These are phyloP conservation scores for Candida nitratophila DNA, from an alignment of 805 yeast genomes.

Conservation along the genomic window DNA sequence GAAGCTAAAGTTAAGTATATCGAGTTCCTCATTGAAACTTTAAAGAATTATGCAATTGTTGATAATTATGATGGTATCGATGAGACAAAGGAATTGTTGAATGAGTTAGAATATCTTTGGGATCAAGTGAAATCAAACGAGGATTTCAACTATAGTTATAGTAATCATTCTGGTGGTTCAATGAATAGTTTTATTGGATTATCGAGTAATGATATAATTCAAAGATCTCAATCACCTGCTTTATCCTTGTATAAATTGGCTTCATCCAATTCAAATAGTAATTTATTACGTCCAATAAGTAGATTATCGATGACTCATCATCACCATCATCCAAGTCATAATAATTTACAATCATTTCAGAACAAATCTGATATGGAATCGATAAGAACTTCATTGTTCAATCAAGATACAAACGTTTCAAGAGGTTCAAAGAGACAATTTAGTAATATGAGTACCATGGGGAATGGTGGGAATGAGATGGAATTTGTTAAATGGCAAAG, in stretches of 20 bases:
- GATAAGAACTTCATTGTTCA: not conserved
- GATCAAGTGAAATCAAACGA: constrained; percentile 43
- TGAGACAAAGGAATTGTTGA: constrained; percentile 57
- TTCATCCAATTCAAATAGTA: constrained; percentile 21
- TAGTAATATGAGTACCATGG: not conserved
- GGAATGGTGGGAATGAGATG: constrained; percentile 13
- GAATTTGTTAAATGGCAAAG: constrained; percentile 48
- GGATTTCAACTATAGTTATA: constrained; percentile 6
- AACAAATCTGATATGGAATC: not conserved
- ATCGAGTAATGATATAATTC: not conserved
- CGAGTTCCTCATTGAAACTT: constrained; percentile 60
- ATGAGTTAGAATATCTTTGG: constrained; percentile 69
- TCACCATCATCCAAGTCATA: not conserved
- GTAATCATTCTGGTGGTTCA: not conserved
- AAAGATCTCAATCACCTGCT: constrained; percentile 26
- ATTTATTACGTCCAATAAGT: constrained; percentile 22
- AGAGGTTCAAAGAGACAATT: not conserved
- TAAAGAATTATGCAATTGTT: constrained; percentile 50
- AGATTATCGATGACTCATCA: constrained; percentile 16
- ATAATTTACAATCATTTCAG: not conserved
- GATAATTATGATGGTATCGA: constrained; percentile 43
- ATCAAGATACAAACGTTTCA: not conserved
- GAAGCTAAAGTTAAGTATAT: constrained; percentile 74
- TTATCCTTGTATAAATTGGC: constrained; percentile 25
- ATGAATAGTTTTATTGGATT: not conserved